Base-by-base conservation (phyloP, 2,329 filamentous ascomycete genomes). In the Xylariaceae sp. region DNA sequence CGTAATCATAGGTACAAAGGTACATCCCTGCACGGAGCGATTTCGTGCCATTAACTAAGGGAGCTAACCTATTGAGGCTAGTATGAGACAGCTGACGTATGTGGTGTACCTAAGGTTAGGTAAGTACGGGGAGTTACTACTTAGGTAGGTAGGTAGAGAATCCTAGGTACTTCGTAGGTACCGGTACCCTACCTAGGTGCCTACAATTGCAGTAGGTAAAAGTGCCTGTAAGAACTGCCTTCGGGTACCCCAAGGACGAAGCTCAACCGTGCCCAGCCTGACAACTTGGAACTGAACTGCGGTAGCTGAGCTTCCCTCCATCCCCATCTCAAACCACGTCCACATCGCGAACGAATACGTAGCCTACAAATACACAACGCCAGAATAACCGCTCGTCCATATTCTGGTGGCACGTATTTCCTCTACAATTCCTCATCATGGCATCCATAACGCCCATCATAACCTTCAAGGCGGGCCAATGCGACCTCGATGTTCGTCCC, bases 381-480 rank as follows among this genome's bases (percentile, higher is more conserved):
- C 40, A 12, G 37, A 36, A 42, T 1, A 12, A 22, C 26, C 34
- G 9, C 19, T 22, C 21, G 12, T 45, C n/a, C 8, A 1, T 22
- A 12, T 37, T 36, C n/a, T 37, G 18, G 22, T 18, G 47, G 9
- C 18, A 13, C 12, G 18, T 18, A 19, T 32, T 26, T 9, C 5
- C 12, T 15, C 37, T n/a, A 3, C 19, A 45, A n/a, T 40, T 49
- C 4, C 30, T 37, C 51, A 76, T 57, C 60, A 96, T 96, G 91
- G 89, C 54, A 44, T 58, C 92, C 59, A 85, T 89, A 72, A 72
- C 80, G 63, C 91, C 92, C 30, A 81, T 96, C 68, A 92, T 97
- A 70, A 95, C 91, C 15, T 97, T 97, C 81, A 96, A 96, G 80
- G 92, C 92, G 61, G 92, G 92, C 72, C 83, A 83, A 71, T 97